Conservation (phyloP, 768 basidiomycete species). For the Collybia sp. region DNA sequence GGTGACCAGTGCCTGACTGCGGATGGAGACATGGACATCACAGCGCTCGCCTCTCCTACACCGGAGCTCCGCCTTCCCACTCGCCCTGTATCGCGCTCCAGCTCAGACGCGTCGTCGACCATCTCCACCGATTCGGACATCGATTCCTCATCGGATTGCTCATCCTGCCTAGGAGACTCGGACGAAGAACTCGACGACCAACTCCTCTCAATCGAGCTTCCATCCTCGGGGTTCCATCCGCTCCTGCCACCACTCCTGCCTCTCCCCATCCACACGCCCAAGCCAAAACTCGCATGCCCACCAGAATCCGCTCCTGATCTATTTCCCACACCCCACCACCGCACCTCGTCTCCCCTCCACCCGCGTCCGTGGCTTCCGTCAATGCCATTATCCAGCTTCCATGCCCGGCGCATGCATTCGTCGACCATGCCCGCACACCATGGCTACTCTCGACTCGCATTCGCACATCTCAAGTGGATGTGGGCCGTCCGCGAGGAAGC, state of each 20-base stretch:
- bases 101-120: neutral
- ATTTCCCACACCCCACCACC: neutral
- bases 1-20: neutral
- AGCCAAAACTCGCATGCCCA: neutral
- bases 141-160: neutral
- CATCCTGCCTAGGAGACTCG: neutral
- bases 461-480: conserved; percentile 56
- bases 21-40: conserved; percentile 15
- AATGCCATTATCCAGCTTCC: conserved; percentile 2
- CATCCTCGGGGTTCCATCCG: neutral
- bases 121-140: neutral
- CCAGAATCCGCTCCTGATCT: neutral
- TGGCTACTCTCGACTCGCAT: conserved; percentile 58
- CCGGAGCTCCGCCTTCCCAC: neutral
- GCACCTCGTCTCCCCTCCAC: conserved; percentile 2
- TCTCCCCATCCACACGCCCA: neutral
- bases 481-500: conserved; percentile 55
- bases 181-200: neutral
- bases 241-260: neutral
- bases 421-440: conserved; percentile 49
- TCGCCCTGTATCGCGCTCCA: neutral
- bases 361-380: neutral
- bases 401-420: conserved; percentile 16
- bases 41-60: conserved; percentile 6
- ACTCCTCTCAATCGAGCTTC: neutral